Evolutionary conservation across 2,329 filamentous ascomycete species (phyloP), one percentile per base, ranked within the genome.

Genomic region (Metarhizium robertsii): DNA sequence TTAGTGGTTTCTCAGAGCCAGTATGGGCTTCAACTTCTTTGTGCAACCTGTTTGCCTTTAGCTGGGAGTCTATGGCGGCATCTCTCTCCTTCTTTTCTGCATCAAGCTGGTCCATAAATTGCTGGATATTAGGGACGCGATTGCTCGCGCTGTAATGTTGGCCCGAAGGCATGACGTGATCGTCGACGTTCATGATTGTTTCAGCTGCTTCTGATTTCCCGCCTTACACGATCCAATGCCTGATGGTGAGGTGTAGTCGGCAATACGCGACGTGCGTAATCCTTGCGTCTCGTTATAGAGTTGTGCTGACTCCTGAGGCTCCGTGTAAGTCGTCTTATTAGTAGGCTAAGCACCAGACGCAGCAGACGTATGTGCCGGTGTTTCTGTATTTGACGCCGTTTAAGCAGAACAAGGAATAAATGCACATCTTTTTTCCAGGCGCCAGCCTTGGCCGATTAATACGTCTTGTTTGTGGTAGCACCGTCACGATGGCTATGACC

Each of bases 91-190:
- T 84, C 75, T 96, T 96, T 62, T 95, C 85, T 53, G 73, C 76
- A 69, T 96, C 92, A 40, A 96, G 78, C 60, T 81, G 81, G 53
- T 88, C 80, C 61, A 96, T 79, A 61, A 96, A 95, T 69, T 92
- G 82, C 66, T 87, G 85, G 61, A 96, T 87, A 55, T 90, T 96
- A 6, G 92, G 92, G 53, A 97, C 84, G 29, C 88, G 88, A 69
- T 96, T 95, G 57, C 71, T 72, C 53, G 86, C 90, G 34, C 88
- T 92, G 76, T 95, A 96, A 68, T 91, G 87, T 64, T 88, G 84
- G 20, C 74, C 77, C 59, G 72, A 66, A 38, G 78, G 77, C 61
- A 71, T 67, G 2, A 69, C 63, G 50, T 72, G 69, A 40, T 77
- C 69, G 32, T 76, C 58, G 49, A 65, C 56, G 56, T 73, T 67